Evolutionary conservation across 208 protist species (phyloP).

Genomic region (Trypanosoma theileri): DNA sequence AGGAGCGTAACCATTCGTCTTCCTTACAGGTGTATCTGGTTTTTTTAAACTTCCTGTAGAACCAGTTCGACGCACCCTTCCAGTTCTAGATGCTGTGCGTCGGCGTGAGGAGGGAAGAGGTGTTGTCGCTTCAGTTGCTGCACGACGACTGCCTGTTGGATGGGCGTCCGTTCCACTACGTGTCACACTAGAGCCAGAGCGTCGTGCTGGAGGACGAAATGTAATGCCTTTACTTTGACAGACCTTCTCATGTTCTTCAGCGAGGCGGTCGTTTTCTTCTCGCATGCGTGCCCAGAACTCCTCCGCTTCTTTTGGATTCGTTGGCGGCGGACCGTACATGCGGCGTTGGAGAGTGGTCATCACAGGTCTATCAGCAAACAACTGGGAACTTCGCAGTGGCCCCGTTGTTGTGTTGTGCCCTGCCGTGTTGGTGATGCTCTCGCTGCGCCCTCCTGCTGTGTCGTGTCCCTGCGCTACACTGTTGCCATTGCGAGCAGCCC

Average conservation of each 20-base stretch:
- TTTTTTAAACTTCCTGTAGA: no score
- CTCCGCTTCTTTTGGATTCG: constrained; percentile 13
- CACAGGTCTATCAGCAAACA: constrained; percentile 1
- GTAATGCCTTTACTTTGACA: constrained; percentile 18
- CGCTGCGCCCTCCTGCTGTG: no score
- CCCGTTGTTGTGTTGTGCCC: no score
- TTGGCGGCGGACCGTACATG: neutral
- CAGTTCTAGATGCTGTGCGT: no score
- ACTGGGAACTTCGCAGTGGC: neutral
- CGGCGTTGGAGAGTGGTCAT: neutral
- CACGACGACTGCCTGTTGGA: no score
- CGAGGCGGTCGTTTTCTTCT: constrained; percentile 3
- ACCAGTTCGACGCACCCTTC: no score
- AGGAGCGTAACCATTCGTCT: neutral
- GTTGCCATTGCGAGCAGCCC: neutral
- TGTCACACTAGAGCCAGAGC: neutral
- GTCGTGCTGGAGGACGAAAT: neutral
- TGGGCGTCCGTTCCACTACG: neutral
- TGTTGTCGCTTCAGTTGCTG: no score
- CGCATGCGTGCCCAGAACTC: constrained; percentile 20
- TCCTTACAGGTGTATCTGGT: neutral
- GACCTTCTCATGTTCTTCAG: constrained; percentile 13
- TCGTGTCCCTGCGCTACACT: no score
- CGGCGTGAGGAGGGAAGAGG: no score
- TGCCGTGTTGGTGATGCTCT: no score